Evolutionary conservation across 2,329 filamentous ascomycete genomes (phyloP), one percentile per base, ranked within the genome.

Genomic region (Phaeosphaeria sp.): DNA sequence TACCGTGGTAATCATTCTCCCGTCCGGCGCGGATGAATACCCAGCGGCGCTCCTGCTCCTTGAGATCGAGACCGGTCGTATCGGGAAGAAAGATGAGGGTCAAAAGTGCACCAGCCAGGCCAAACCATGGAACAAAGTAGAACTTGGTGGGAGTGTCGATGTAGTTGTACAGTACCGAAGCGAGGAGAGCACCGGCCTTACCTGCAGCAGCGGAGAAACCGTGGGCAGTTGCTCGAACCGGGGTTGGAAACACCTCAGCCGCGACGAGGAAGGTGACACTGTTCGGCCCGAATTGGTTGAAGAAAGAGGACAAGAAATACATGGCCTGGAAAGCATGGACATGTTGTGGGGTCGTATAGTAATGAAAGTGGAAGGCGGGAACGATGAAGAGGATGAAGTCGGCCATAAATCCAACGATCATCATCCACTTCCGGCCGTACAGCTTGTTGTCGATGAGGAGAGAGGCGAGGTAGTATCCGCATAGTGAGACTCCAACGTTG

Each of bases 211-310:
- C 94, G n/a, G 91, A 93, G 80, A 97, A 92, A 56, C 94, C 94
- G 83, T 98, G 94, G 51, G 94, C 94, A 18, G 92, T 93, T 66
- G 94, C 94, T 71, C 94, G 93, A 67, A 98, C 89, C 10, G 93
- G 91, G 0, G 93, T 97, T 10, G 94, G 94, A 84, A 92, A 98
- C n/a, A 97, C 92, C 78, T 98, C 94, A 44, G 92, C 94, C 44
- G 94, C 94, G 36, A 96, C 91, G 66, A 98, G 87, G 90, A 98
- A 98, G 62, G 93, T 97, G 71, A 97, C 93, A 47, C 88, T 90
- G 85, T 98, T 98, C 79, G 94, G 94, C 13, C 94, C 94, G 73
- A 98, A 98, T 77, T 98, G 94, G 85, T 97, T 97, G 89, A 98
- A 98, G 84, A 98, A 98, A 22, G 92, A 96, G 7, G 92, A 96